Evolutionary conservation across 352 stramenopile species (phyloP), one percentile per base, ranked within the genome.

Genomic region (Aphanomyces astaci): DNA sequence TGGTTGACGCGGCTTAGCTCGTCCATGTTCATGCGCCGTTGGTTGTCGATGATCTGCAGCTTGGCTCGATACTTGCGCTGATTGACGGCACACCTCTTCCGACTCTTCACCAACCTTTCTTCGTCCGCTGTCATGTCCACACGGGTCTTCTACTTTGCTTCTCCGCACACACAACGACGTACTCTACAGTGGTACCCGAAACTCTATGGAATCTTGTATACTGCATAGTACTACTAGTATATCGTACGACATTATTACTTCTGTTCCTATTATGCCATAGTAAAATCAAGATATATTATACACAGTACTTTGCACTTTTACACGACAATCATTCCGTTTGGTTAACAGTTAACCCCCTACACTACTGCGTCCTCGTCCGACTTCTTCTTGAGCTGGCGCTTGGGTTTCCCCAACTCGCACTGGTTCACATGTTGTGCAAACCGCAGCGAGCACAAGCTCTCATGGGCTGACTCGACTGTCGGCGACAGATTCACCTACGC

Each of bases 361-460:
- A 57, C 49, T 19, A 30, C 15, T 4, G 30, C 27, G 36, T 65
- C 56, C 45, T 57, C 66, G 62, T 84, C 78, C 63, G 82, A 81
- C 76, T 79, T 87, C n/a, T 82, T 86, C 69, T 90, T 93, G 72
- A 93, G 88, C 73, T 91, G 85, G 3, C 85, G 78, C 70, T 96
- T 98, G 22, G 97, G 92, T 70, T 98, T 98, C 45, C 96, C 96
- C 4, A 99, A 77, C 72, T 99, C 96, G 53, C 98, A 98, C 76
- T 98, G 82, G 78, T 98, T 98, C 13, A 98, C 95, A 73, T 96
- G 82, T 63, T 91, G 81, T 0, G 97, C 97, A 75, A 99, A 99
- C 25, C 96, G 84, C 39, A 99, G 78, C 48, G 96, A 99, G 75
- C 96, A 99, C 5, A 99, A 77, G 73, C 92, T 98, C 76, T 99